Conservation (phyloP, 352 stramenopile species). For the Phytophthora hybrid region DNA sequence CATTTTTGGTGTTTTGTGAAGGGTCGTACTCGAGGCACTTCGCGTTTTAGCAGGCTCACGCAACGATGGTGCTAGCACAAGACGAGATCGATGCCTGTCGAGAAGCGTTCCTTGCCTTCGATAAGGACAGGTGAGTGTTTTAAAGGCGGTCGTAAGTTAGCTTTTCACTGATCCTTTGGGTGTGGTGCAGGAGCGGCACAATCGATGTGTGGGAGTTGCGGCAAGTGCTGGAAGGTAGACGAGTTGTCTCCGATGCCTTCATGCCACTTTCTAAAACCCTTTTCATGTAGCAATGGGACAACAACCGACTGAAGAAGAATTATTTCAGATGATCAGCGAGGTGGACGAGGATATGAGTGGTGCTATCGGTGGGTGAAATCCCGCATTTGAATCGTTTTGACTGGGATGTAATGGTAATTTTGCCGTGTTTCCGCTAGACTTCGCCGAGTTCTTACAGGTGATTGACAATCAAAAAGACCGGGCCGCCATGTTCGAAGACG, state of each 20-base stretch:
- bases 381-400: background rate
- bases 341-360: slow-evolving; percentile 94
- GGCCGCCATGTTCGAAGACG: slow-evolving; percentile 95
- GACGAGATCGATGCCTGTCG: slow-evolving; percentile 97
- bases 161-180: background rate
- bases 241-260: background rate
- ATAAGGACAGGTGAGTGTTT: slow-evolving; percentile 90
- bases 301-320: slow-evolving; percentile 97
- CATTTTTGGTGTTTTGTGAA: slow-evolving; percentile 34
- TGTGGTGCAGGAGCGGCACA: slow-evolving; percentile 80
- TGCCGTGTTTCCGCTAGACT: slow-evolving; percentile 70
- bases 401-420: background rate
- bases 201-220: slow-evolving; percentile 96
- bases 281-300: slow-evolving; percentile 92
- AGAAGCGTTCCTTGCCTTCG: slow-evolving; percentile 97
- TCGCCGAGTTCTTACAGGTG: slow-evolving; percentile 98
- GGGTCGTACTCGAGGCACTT: slow-evolving; percentile 17
- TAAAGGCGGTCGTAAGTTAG: no score
- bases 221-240: slow-evolving; percentile 92
- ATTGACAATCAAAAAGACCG: slow-evolving; percentile 98
- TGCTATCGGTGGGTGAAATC: slow-evolving; percentile 72
- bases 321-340: slow-evolving; percentile 97
- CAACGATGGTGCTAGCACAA: slow-evolving; percentile 89
- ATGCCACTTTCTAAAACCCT: background rate
- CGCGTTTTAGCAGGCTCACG: background rate